phyloP scores from a whole-genome alignment of 805 yeast species.

The Metschnikowia aberdeeniae region DNA sequence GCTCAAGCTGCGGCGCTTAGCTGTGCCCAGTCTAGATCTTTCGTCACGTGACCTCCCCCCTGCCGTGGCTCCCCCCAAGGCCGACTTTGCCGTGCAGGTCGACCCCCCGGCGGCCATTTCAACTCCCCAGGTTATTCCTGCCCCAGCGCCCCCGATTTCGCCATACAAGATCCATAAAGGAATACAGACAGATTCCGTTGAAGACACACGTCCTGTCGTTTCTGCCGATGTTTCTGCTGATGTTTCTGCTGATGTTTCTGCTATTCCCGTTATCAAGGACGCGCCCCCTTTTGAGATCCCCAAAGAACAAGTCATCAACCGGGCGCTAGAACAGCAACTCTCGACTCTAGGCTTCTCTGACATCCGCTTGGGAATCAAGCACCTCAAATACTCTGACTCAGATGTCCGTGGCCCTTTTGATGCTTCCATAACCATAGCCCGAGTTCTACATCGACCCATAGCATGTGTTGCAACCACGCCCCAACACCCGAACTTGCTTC shows the following conservation, averaged over 20 bases:
- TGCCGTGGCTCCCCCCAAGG: slow-evolving; percentile 6
- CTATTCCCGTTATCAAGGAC: no score
- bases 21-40: slow-evolving; percentile 13
- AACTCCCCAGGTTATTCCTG: not conserved
- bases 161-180: slow-evolving; percentile 19
- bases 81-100: slow-evolving; percentile 28
- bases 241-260: no score
- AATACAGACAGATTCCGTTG: slow-evolving; percentile 17
- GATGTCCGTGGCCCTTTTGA: slow-evolving; percentile 13
- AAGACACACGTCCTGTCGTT: not conserved
- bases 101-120: slow-evolving; percentile 13
- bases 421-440: slow-evolving; percentile 2
- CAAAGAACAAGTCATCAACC: not conserved
- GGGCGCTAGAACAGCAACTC: slow-evolving; percentile 2
- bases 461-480: slow-evolving; percentile 9
- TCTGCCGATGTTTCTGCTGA: no score
- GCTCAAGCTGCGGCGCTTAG: slow-evolving; percentile 22
- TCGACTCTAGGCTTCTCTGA: slow-evolving; percentile 8
- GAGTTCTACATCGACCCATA: slow-evolving; percentile 12
- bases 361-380: slow-evolving; percentile 14
- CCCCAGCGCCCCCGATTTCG: not conserved
- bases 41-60: slow-evolving; percentile 5
- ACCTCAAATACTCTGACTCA: not conserved
- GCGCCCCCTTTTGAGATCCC: not conserved
- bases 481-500: slow-evolving; percentile 12